Conservation (phyloP, 441 rosid genomes). For the Bocquillonia castaneifolia region DNA sequence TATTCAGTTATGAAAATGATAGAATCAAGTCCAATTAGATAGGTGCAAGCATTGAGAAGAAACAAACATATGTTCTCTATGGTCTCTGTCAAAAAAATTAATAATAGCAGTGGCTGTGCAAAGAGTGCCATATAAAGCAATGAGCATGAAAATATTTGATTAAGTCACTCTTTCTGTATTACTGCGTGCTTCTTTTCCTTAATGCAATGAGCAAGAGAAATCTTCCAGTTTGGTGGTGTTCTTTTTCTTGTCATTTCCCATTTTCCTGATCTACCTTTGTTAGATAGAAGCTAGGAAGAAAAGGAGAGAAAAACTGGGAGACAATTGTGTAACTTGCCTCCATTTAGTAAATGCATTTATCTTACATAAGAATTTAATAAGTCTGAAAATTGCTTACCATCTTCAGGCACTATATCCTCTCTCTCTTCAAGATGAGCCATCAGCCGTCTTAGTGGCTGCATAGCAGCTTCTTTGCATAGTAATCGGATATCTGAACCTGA, state of each 20-base stretch:
- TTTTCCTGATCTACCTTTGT: background rate
- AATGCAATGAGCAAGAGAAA: background rate
- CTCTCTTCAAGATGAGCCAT: slow-evolving; percentile 57
- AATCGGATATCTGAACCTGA: slow-evolving; percentile 90
- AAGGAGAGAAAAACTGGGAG: background rate
- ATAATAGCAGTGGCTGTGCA: background rate
- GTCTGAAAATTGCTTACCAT: slow-evolving; percentile 43
- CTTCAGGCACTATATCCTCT: slow-evolving; percentile 57
- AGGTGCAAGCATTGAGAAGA: background rate
- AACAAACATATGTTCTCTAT: background rate
- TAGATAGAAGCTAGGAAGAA: too few species aligned
- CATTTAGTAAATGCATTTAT: background rate
- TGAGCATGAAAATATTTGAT: background rate
- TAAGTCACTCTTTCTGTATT: background rate
- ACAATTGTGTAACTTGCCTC: background rate
- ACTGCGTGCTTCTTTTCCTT: background rate
- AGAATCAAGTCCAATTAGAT: background rate
- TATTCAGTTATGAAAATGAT: background rate
- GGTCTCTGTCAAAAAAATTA: too few species aligned
- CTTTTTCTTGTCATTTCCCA: background rate
- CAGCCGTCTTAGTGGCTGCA: slow-evolving; percentile 89
- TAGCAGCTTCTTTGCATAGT: slow-evolving; percentile 87
- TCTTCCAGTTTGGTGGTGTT: too few species aligned
- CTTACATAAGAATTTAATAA: background rate
- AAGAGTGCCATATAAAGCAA: background rate